Percentiles rank a stretch among this genome's conserved stretches.
Conservation (phyloP, 768 basidiomycete genomes). For the Cubamyces lactineus region DNA sequence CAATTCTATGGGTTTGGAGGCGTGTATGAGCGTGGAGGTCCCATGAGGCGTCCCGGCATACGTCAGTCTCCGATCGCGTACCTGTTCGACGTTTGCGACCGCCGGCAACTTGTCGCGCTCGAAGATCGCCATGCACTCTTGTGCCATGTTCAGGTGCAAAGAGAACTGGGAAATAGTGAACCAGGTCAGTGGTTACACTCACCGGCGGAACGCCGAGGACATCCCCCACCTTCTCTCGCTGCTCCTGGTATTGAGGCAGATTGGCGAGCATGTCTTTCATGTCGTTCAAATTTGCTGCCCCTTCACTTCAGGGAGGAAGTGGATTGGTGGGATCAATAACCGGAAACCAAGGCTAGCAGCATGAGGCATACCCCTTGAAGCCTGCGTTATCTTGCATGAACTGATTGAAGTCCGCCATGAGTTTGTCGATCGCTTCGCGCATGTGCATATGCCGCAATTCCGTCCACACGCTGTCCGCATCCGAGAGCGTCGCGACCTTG, state of each 20-base stretch:
- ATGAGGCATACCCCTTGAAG: slow-evolving; percentile 75
- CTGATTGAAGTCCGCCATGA: slow-evolving; percentile 94
- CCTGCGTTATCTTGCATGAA: slow-evolving; percentile 95
- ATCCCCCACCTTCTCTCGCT: slow-evolving; percentile 81
- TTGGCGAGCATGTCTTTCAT: slow-evolving; percentile 99
- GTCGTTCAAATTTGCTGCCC: slow-evolving; percentile 88
- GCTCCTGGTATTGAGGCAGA: slow-evolving; percentile 92
- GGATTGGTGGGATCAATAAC: background rate
- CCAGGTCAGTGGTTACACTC: background rate
- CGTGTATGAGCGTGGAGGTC: background rate
- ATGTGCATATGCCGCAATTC: slow-evolving; percentile 97
- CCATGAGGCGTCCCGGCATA: background rate
- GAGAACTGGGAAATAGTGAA: slow-evolving; percentile 68
- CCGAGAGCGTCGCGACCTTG: slow-evolving; percentile 83
- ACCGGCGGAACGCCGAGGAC: background rate
- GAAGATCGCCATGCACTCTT: slow-evolving; percentile 95
- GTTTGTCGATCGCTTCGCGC: slow-evolving; percentile 96
- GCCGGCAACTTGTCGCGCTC: slow-evolving; percentile 83
- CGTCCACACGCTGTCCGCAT: slow-evolving; percentile 89
- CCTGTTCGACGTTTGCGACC: slow-evolving; percentile 92
- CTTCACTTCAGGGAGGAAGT: slow-evolving; percentile 50
- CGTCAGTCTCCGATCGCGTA: slow-evolving; percentile 25
- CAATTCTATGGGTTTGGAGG: slow-evolving; percentile 64
- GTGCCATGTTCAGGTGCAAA: slow-evolving; percentile 94
- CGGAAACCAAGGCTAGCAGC: background rate